These are phyloP conservation scores for Earliella scabrosa DNA, from an alignment of 1,284 basidiomycete species.

Conservation along the genomic window DNA sequence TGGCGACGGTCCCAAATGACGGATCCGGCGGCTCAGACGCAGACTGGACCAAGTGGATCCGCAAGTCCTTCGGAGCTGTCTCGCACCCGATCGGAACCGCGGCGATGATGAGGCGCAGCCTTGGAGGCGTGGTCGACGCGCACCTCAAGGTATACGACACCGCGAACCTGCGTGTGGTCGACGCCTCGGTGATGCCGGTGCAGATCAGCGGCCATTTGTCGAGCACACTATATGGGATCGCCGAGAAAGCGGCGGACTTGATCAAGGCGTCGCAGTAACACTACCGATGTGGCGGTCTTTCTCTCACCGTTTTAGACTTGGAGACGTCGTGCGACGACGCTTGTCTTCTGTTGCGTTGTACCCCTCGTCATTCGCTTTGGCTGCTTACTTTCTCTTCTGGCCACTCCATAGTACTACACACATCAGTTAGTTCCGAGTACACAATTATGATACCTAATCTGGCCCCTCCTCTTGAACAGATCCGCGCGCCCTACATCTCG, in stretches of 20 bases:
- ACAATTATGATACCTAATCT: too few relatives aligned
- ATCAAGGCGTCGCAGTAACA: constrained; percentile 23
- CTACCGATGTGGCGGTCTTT: background rate
- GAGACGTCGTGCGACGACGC: too few relatives aligned
- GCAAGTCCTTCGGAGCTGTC: constrained; percentile 44
- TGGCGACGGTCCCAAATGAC: constrained; percentile 43
- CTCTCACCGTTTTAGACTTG: background rate
- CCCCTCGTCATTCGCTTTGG: too few relatives aligned
- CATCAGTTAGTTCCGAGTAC: too few relatives aligned
- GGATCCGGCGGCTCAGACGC: constrained; percentile 45
- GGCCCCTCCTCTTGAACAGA: too few relatives aligned
- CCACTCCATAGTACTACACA: too few relatives aligned
- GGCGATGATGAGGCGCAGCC: constrained; percentile 60
- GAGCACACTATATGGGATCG: constrained; percentile 32
- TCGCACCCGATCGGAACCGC: constrained; percentile 64
- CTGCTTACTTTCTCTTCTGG: too few relatives aligned
- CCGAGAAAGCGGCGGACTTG: constrained; percentile 37
- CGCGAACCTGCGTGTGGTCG: constrained; percentile 37
- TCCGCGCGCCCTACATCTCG: too few relatives aligned
- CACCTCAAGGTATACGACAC: constrained; percentile 39
- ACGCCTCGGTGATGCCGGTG: constrained; percentile 35
- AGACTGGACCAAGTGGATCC: constrained; percentile 50
- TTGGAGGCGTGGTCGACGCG: constrained; percentile 54
- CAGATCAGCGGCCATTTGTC: constrained; percentile 33
- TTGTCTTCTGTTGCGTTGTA: too few relatives aligned